Conservation (phyloP, 169 alveolate genomes). For the Perkinsus chesapeaki region DNA sequence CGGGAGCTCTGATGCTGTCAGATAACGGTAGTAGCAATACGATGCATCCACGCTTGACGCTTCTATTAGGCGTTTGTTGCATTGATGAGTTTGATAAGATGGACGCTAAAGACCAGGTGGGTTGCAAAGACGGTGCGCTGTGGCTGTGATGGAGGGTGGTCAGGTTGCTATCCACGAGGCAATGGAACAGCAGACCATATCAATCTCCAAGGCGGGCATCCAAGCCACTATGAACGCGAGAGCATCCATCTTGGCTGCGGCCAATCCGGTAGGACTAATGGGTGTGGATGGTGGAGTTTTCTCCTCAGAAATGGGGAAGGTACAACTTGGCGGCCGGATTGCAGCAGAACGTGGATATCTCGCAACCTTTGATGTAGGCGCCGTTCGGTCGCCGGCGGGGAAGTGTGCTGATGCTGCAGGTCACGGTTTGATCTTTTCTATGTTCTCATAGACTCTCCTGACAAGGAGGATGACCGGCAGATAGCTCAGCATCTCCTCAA, state of each 20-base stretch:
- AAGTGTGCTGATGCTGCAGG: background rate
- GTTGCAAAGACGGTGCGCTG: too few species aligned
- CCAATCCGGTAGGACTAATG: slow-evolving; percentile 90
- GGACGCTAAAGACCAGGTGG: slow-evolving; percentile 78
- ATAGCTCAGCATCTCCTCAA: slow-evolving; percentile 54
- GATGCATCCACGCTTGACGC: background rate
- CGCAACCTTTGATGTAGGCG: slow-evolving; percentile 88
- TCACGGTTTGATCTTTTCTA: slow-evolving; percentile 87
- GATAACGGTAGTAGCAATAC: slow-evolving; percentile 75
- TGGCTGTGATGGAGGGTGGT: too few species aligned
- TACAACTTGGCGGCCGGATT: background rate
- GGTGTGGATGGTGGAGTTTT: slow-evolving; percentile 79
- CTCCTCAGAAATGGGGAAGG: background rate
- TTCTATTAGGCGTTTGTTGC: slow-evolving; percentile 64
- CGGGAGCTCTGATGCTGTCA: slow-evolving; percentile 96
- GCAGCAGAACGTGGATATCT: slow-evolving; percentile 75
- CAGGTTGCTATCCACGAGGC: slow-evolving; percentile 99
- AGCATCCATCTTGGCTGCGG: slow-evolving; percentile 95
- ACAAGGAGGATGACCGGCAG: slow-evolving; percentile 72
- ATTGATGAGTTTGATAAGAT: slow-evolving; percentile 96
- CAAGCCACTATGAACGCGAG: slow-evolving; percentile 96
- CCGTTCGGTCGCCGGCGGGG: background rate
- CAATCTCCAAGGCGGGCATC: slow-evolving; percentile 95
- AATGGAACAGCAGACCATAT: slow-evolving; percentile 96
- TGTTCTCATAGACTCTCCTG: slow-evolving; percentile 84